Evolutionary conservation across 345 rosid genomes (phyloP), one percentile per base, ranked within the genome.

Genomic region (Hibiscus syriacus): DNA sequence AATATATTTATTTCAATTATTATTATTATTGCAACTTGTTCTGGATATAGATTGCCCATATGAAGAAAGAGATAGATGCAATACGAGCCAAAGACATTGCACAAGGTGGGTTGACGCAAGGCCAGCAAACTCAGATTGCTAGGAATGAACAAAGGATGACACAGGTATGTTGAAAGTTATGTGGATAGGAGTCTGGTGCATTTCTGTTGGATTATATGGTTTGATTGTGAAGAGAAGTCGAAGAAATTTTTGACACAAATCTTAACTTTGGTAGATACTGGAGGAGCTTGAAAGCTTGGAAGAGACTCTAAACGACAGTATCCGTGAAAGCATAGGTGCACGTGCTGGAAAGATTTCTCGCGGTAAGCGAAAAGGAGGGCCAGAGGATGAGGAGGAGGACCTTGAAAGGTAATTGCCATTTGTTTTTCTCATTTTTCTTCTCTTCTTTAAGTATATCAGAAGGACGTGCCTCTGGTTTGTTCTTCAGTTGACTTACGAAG

Each of bases 241-340:
- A 20, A 38, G 62, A 43, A 36, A 39, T 14, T 36, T 22, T 55
- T 45, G 43, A 27, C 32, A 26, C 48, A 26, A 17, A 32, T 19
- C 69, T n/a, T 25, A 22, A 30, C 64, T 61, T 65, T 73, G 55
- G 54, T 79, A 94, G 99, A 70, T 94, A 64, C 57, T 88, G 75
- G 99, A 94, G 82, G 99, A 94, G 73, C 86, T 94, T 72, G 99
- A 94, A 80, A 91, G 80, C 85, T 82, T 94, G 82, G 99, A 94
- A 76, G 99, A 91, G 82, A 91, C 99, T 3, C 66, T 94, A 56
- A 91, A 94, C 79, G 98, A 91, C 62, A 91, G 98, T 75, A 94
- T 94, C 71, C 82, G 79, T 59, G 97, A 94, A 85, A 94, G 99
- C 77, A 64, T 94, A 17, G 96, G 99, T 25, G 95, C 97, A 14